Base-by-base conservation (phyloP, 495 filamentous ascomycete genomes). In the Penicillium silybi region DNA sequence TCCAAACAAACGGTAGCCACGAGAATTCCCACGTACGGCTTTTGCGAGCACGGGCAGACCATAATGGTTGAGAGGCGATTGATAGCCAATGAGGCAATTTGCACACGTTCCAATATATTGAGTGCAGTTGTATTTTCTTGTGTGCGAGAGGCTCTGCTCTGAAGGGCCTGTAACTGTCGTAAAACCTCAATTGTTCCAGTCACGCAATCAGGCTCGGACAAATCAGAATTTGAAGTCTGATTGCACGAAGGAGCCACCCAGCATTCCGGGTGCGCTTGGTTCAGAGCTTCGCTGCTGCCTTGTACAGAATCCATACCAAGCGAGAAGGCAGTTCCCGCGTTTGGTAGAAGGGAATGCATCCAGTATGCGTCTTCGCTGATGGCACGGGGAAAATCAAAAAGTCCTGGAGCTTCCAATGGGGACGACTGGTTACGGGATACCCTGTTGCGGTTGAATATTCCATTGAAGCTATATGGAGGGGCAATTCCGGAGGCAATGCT, bases 31-130 rank as follows among this genome's bases (percentile, higher is more conserved):
- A 54, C 47, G n/a, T 62, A 50, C 15, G 41, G 37, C 11, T 44
- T 44, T 37, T 41, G 42, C 1, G 55, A 55, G 11, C 58, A 62
- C 22, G 55, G 48, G 20, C 58, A 62, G 7, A 53, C 44, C 34
- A 58, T 18, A 35, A 62, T 58, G 1, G 20, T 49, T 4, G 48
- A 55, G 17, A 62, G 41, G 4, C 55, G 58, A 7, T 27, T 37
- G 8, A 62, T 49, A 0, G 43, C 48, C 6, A 44, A 50, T 6
- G 48, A 23, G 39, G 34, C 35, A 11, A 32, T 26, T n/a, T 48
- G 32, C 3, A 48, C 19, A 27, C 34, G 13, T 3, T 6, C 13
- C 2, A 10, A 20, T 11, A 38, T 13, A 18, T 39, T 32, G 19
- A 20, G 17, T 34, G 10, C 34, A 10, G 7, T 1, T 27, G 34